Percentiles rank a stretch among this genome's conserved stretches.
Conservation (phyloP, 2,329 filamentous ascomycete species). For the Daldinia sp. region DNA sequence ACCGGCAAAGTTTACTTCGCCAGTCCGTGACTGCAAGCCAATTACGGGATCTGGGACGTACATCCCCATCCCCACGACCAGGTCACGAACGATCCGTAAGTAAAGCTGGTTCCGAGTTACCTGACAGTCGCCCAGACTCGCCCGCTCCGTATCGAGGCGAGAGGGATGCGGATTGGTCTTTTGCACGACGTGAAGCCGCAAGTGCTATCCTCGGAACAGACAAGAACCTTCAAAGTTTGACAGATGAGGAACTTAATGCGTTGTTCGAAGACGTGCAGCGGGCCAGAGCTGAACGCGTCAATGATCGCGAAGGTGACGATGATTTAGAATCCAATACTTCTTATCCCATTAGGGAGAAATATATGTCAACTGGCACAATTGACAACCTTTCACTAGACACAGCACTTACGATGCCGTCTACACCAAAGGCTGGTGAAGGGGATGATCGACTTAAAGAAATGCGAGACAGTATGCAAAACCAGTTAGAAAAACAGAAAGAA, state of each 20-base stretch:
- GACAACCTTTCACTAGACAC: conserved; percentile 98
- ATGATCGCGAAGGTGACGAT: conserved; percentile 79
- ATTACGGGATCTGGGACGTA: conserved; percentile 64
- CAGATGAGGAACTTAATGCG: conserved; percentile 91
- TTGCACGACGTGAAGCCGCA: conserved; percentile 92
- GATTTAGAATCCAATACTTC: conserved; percentile 90
- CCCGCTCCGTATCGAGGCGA: conserved; percentile 74
- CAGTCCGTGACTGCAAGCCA: conserved; percentile 77
- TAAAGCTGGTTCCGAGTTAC: conserved; percentile 78
- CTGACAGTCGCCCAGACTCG: conserved; percentile 81
- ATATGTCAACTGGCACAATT: conserved; percentile 91
- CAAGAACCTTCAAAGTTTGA: conserved; percentile 88
- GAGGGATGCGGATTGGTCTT: conserved; percentile 92
- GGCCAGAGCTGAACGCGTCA: conserved; percentile 79
- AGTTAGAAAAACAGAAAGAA: conserved; percentile 84
- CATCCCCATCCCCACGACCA: conserved; percentile 66
- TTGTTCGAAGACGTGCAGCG: conserved; percentile 94
- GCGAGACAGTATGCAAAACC: conserved; percentile 82
- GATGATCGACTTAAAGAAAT: conserved; percentile 79
- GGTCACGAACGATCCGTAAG: conserved; percentile 84
- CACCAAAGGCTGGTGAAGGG: conserved; percentile 78
- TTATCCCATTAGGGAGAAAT: conserved; percentile 90
- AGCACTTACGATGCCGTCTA: conserved; percentile 91
- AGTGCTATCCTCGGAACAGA: conserved; percentile 88
- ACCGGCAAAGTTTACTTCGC: conserved; percentile 83